Conservation (phyloP, 1,139 yeast species). For the Suhomyces bribrorum region DNA sequence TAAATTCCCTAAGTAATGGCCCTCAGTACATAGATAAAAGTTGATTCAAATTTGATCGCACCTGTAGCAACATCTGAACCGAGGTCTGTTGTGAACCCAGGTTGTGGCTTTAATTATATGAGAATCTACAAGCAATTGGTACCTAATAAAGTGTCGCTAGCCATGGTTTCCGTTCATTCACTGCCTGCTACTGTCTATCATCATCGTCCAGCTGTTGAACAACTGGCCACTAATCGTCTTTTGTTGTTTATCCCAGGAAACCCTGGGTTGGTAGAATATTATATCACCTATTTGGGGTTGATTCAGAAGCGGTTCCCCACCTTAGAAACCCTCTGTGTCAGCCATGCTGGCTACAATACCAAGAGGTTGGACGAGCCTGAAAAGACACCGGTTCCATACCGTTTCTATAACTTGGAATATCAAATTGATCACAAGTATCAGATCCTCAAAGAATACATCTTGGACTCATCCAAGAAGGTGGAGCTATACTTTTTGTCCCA, state of each 20-base stretch:
- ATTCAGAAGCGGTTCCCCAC: slow-evolving; percentile 46
- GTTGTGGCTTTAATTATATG: no score
- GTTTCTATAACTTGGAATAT: slow-evolving; percentile 41
- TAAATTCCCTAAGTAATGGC: no score
- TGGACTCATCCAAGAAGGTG: slow-evolving; percentile 20
- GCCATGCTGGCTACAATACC: slow-evolving; percentile 57
- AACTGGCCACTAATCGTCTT: slow-evolving; percentile 8
- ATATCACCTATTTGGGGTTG: slow-evolving; percentile 48
- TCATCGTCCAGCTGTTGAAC: slow-evolving; percentile 19
- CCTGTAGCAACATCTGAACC: no score
- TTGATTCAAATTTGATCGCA: no score
- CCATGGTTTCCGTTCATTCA: slow-evolving; percentile 4
- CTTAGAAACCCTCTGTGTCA: slow-evolving; percentile 52
- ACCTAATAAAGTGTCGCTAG: neutral
- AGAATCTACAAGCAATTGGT: no score
- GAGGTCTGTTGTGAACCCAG: no score
- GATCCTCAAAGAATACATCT: slow-evolving; percentile 35
- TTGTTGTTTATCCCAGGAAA: slow-evolving; percentile 66
- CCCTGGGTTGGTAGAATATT: slow-evolving; percentile 65
- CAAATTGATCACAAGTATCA: slow-evolving; percentile 53
- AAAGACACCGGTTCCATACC: slow-evolving; percentile 8
- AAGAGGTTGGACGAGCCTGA: slow-evolving; percentile 18
- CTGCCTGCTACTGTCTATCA: slow-evolving; percentile 33
- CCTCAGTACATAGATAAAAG: no score
- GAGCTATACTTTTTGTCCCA: slow-evolving; percentile 55